Evolutionary conservation across 2,329 filamentous ascomycete species (phyloP).

Genomic region (Mycocentrospora acerina): DNA sequence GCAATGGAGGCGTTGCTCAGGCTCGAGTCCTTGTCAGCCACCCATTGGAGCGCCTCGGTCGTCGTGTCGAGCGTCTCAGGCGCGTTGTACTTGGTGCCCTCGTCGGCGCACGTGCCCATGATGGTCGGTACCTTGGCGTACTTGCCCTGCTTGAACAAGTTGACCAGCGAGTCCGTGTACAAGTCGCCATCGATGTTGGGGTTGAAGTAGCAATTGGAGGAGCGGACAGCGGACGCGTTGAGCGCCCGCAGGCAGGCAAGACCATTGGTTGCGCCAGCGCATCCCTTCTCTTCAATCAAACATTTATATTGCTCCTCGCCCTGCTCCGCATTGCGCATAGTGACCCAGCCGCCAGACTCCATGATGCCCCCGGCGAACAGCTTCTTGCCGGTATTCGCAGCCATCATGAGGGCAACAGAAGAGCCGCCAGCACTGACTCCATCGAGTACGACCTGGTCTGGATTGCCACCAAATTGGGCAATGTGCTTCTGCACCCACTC

Average conservation of each 20-base stretch:
- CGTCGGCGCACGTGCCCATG: slow-evolving; percentile 61
- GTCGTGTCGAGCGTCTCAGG: slow-evolving; percentile 52
- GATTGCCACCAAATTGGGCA: slow-evolving; percentile 66
- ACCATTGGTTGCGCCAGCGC: slow-evolving; percentile 40
- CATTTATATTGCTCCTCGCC: slow-evolving; percentile 56
- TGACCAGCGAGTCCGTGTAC: slow-evolving; percentile 53
- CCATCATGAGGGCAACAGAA: slow-evolving; percentile 22
- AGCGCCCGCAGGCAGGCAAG: slow-evolving; percentile 54
- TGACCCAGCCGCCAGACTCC: slow-evolving; percentile 56
- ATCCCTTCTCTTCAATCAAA: slow-evolving; percentile 53
- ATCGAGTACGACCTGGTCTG: slow-evolving; percentile 66
- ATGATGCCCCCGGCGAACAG: slow-evolving; percentile 57
- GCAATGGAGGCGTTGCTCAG: slow-evolving; percentile 55
- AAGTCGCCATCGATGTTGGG: slow-evolving; percentile 55
- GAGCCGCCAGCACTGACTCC: slow-evolving; percentile 68
- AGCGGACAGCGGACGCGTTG: slow-evolving; percentile 48
- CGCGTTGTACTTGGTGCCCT: slow-evolving; percentile 62
- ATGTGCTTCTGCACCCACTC: slow-evolving; percentile 72
- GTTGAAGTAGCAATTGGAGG: slow-evolving; percentile 45
- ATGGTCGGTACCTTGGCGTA: slow-evolving; percentile 58
- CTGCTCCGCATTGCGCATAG: slow-evolving; percentile 50
- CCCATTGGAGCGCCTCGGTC: slow-evolving; percentile 55
- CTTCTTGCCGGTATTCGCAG: slow-evolving; percentile 44
- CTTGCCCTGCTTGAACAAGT: slow-evolving; percentile 50
- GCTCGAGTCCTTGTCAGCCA: slow-evolving; percentile 60